phyloP scores from a whole-genome alignment of 257 asterid genomes.

The Linderniella brevidens region DNA sequence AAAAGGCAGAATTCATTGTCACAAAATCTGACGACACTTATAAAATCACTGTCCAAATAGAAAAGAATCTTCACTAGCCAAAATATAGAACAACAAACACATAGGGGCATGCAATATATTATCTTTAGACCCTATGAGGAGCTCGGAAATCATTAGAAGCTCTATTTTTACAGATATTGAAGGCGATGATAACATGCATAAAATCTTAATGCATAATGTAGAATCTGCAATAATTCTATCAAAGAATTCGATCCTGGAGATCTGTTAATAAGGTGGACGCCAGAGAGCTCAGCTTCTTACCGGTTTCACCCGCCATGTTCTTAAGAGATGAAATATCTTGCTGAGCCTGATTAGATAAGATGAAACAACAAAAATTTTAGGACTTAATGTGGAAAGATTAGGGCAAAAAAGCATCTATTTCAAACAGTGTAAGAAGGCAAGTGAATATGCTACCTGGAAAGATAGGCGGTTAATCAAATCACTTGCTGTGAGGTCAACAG shows the following conservation, averaged over 20 bases:
- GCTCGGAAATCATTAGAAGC: too few species aligned
- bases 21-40: too few species aligned
- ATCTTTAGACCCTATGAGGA: too few species aligned
- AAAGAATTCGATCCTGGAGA: constrained; percentile 52
- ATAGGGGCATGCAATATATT: too few species aligned
- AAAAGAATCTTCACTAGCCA: too few species aligned
- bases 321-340: constrained; percentile 50
- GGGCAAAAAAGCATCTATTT: neutral
- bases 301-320: constrained; percentile 62
- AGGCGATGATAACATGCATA: too few species aligned
- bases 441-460: constrained; percentile 30
- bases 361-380: neutral
- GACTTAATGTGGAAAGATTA: neutral
- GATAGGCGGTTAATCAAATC: constrained; percentile 46
- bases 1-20: too few species aligned
- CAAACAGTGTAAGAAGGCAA: neutral
- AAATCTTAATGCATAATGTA: too few species aligned
- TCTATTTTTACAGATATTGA: too few species aligned
- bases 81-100: too few species aligned
- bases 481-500: constrained; percentile 36
- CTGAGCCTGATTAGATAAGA: constrained; percentile 28
- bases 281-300: constrained; percentile 45
- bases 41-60: too few species aligned
- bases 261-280: constrained; percentile 41
- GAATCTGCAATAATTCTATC: too few species aligned